phyloP scores from a whole-genome alignment of 2,329 filamentous ascomycete species.

The Scopulariopsis brevicaulis region DNA sequence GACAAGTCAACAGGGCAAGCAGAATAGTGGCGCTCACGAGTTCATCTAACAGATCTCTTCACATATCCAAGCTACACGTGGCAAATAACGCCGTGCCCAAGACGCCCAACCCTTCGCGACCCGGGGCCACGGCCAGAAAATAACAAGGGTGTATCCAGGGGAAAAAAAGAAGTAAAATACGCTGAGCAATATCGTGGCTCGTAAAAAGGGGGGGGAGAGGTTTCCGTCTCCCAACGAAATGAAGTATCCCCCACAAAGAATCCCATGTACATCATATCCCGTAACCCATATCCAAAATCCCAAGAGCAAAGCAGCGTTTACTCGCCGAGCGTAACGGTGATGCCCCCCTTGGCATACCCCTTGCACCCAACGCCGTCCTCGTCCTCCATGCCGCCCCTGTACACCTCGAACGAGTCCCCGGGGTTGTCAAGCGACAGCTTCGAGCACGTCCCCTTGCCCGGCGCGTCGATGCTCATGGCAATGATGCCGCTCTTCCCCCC shows the following conservation, averaged over 20 bases:
- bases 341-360: conserved; percentile 15
- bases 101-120: background rate
- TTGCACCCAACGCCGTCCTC: conserved; percentile 29
- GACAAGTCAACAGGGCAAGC: no score
- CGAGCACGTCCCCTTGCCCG: conserved; percentile 27
- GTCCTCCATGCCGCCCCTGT: conserved; percentile 22
- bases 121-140: background rate
- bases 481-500: conserved; percentile 16
- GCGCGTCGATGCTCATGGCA: conserved; percentile 25
- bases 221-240: background rate
- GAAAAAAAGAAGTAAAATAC: background rate
- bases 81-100: background rate
- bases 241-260: background rate
- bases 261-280: no score
- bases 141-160: background rate
- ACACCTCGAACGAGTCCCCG: conserved; percentile 18
- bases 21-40: background rate
- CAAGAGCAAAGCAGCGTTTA: background rate
- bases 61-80: background rate
- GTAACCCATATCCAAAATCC: background rate
- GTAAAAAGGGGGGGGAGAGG: background rate
- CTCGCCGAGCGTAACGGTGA: conserved; percentile 21
- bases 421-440: conserved; percentile 19
- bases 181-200: background rate
- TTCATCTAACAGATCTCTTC: background rate